Percentiles rank a stretch among this genome's conserved stretches.
phyloP scores from a whole-genome alignment of 345 rosid species.

The Populus tremula region DNA sequence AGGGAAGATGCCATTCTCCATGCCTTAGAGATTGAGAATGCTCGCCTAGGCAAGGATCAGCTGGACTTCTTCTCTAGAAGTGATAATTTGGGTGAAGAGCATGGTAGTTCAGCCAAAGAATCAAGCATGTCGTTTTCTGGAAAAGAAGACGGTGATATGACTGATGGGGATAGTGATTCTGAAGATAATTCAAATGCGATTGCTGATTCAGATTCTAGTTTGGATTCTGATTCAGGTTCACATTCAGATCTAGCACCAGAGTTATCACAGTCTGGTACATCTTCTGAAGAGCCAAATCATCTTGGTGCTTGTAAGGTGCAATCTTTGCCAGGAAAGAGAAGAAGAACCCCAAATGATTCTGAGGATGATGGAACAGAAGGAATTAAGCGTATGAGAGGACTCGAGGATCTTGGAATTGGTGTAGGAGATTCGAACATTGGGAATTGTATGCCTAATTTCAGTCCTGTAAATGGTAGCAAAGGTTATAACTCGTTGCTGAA shows the following conservation, averaged over 20 bases:
- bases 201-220: constrained; percentile 10
- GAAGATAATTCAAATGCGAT: constrained; percentile 30
- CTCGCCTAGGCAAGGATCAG: constrained; percentile 56
- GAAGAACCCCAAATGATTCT: constrained; percentile 90
- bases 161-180: constrained; percentile 40
- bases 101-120: constrained; percentile 43
- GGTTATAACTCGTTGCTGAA: constrained; percentile 43
- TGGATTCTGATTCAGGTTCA: not conserved
- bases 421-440: constrained; percentile 44
- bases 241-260: constrained; percentile 48
- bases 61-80: constrained; percentile 36
- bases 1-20: constrained; percentile 93
- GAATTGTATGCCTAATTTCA: constrained; percentile 50
- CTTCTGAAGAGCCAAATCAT: constrained; percentile 61
- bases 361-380: constrained; percentile 98
- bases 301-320: constrained; percentile 45
- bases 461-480: constrained; percentile 48
- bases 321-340: constrained; percentile 55
- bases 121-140: constrained; percentile 49
- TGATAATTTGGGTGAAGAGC: constrained; percentile 33
- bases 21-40: constrained; percentile 87
- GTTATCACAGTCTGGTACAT: constrained; percentile 61
- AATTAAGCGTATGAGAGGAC: constrained; percentile 95
- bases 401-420: constrained; percentile 80
- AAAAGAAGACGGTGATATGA: constrained; percentile 43